Evolutionary conservation across 371 early-diverging fungal genomes (phyloP), one percentile per base, ranked within the genome.

Genomic region (Capillidium rhysosporum): DNA sequence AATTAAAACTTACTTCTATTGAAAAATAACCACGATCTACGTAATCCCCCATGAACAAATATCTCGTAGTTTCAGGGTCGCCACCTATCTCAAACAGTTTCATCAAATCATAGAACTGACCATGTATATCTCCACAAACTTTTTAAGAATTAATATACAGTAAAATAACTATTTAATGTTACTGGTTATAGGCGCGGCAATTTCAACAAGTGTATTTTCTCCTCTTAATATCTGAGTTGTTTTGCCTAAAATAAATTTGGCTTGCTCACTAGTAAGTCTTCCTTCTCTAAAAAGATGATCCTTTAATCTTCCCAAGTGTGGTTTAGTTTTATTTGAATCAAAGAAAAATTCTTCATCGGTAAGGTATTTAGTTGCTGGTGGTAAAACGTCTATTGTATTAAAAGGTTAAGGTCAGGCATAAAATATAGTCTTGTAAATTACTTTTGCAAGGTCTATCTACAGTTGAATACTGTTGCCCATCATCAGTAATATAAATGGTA

Each of bases 81-180:
- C 98, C 98, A 43, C 95, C 91, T 10, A 95, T 89, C 62, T 94
- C 89, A 65, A 99, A 92, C 21, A 99, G 73, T 64, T 92, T 95
- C 82, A 97, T 84, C 61, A 99, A 71, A 69, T 99, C 99, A 62
- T 80, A 92, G 67, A 82, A 98, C 67, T 99, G 99, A 9, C 99
- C 99, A 65, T 99, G 99, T 29, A 99, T 86, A 70, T 99, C 99
- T 34, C 99, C 99, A 63, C 96, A 92, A n/a, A 94, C 89, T 78
- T n/a, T n/a, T n/a, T n/a, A n/a, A 65, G 60, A 40, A 46, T 26
- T 21, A 59, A 25, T n/a, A 55, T 34, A 23, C 46, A 54, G 29
- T 14, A 46, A 47, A 9, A 30, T 23, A 16, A 39, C 25, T 25
- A 26, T 8, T 28, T 24, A 0, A 9, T 18, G 57, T 21, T 65